These are phyloP conservation scores for Telfairia occidentalis DNA, from an alignment of 331 rosid genomes.

Conservation along the genomic window DNA sequence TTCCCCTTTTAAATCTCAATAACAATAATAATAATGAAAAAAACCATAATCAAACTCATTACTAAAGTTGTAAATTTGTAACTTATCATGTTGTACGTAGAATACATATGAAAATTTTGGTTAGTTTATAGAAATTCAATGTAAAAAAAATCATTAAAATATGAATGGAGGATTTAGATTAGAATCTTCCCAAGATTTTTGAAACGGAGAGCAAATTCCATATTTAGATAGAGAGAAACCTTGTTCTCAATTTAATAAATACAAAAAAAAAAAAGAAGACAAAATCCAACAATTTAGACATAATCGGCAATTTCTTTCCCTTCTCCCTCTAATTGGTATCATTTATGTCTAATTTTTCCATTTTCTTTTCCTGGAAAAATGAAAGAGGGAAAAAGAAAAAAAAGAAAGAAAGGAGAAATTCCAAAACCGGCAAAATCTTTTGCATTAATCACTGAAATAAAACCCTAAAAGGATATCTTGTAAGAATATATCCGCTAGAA, in stretches of 20 bases:
- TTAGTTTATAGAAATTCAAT: too few species aligned
- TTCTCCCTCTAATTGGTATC: neutral
- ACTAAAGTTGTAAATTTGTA: too few species aligned
- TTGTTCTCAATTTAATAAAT: neutral
- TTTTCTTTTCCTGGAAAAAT: neutral
- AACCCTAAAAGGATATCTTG: conserved; percentile 56
- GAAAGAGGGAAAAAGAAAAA: neutral
- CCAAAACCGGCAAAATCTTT: neutral
- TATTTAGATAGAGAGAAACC: neutral
- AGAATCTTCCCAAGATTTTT: neutral
- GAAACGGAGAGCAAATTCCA: neutral
- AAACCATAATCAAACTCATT: too few species aligned
- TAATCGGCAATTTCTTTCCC: neutral
- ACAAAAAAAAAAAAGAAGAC: too few species aligned
- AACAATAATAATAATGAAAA: too few species aligned
- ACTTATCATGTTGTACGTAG: too few species aligned
- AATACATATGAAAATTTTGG: too few species aligned
- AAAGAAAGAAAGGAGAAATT: neutral
- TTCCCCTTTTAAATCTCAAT: too few species aligned
- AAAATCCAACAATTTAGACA: neutral
- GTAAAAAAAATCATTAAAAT: too few species aligned
- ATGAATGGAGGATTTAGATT: neutral
- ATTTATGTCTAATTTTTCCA: neutral
- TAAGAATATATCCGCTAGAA: conserved; percentile 24
- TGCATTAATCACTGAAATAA: conserved; percentile 19